Evolutionary conservation across 352 stramenopile species (phyloP), one percentile per base, ranked within the genome.

Genomic region (Blastocystis sp.): DNA sequence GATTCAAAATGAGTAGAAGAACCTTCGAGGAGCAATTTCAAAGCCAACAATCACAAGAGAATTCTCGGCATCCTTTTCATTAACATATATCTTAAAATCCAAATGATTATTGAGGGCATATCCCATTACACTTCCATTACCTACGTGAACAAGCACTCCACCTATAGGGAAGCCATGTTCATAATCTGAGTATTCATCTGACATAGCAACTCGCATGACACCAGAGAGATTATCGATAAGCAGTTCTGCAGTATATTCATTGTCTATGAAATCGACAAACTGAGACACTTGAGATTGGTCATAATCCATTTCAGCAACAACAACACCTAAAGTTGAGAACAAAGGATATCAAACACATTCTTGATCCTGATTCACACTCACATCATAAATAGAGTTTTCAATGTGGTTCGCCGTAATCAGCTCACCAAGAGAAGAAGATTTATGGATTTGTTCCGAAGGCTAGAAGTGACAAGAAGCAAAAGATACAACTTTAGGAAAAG

Each of bases 391-490:
- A 19, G 95, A 98, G 90, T 96, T 98, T 90, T 99, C 94, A 88
- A 99, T 99, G 75, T 95, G 94, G 89, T 99, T 97, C 24, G 96
- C 96, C 39, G 93, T 95, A 61, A 99, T 91, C 87, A 99, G 98
- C 90, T 99, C 96, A 66, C 97, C 97, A 65, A 99, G 90, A 89
- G 99, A 99, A 90, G 99, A 96, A 69, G 94, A 96, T 58, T 97
- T 96, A 91, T 97, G 96, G 90, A 97, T 93, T 29, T 95, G 94
- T 73, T 93, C 92, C 65, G 93, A 89, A 0, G 95, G 94, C 90
- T 83, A 65, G 21, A 16, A 35, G n/a, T 51, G 46, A 69, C 1
- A n/a, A 32, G 24, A n/a, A 73, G 32, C 59, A 14, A 7, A 67
- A 27, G 37, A 16, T 9, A 21, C 12, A 52, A 83, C 71, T 49